Evolutionary conservation across 768 basidiomycete species (phyloP).

Genomic region (Mycena alexandri): DNA sequence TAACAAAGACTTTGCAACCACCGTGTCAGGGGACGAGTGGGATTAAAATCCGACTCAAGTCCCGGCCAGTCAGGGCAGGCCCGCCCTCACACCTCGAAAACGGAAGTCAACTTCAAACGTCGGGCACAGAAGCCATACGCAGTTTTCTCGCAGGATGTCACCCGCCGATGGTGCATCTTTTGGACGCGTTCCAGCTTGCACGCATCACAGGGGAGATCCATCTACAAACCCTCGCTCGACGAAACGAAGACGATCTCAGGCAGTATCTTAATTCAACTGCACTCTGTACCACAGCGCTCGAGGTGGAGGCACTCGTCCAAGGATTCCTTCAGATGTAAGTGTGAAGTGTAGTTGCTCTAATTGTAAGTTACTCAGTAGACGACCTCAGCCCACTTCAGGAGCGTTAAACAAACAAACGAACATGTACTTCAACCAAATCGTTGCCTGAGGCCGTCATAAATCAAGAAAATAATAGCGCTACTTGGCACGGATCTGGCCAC

Average conservation of each 20-base stretch:
- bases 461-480: conserved; percentile 90
- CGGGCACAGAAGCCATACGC: not conserved
- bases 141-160: conserved; percentile 30
- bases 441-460: conserved; percentile 80
- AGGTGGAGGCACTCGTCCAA: conserved; percentile 27
- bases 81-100: no score
- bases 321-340: conserved; percentile 13
- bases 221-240: conserved; percentile 6
- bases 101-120: not conserved
- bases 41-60: not conserved
- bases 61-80: no score
- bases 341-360: not conserved
- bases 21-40: not conserved
- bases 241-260: conserved; percentile 5
- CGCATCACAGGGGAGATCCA: conserved; percentile 30
- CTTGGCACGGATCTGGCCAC: conserved; percentile 86
- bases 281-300: conserved; percentile 10
- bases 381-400: no score
- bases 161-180: conserved; percentile 33
- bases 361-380: no score
- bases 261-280: conserved; percentile 3
- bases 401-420: not conserved
- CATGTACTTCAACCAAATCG: conserved; percentile 49
- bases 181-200: conserved; percentile 7
- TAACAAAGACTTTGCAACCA: not conserved